phyloP scores from a whole-genome alignment of 148 eudicot species.

The Bassia scoparia region DNA sequence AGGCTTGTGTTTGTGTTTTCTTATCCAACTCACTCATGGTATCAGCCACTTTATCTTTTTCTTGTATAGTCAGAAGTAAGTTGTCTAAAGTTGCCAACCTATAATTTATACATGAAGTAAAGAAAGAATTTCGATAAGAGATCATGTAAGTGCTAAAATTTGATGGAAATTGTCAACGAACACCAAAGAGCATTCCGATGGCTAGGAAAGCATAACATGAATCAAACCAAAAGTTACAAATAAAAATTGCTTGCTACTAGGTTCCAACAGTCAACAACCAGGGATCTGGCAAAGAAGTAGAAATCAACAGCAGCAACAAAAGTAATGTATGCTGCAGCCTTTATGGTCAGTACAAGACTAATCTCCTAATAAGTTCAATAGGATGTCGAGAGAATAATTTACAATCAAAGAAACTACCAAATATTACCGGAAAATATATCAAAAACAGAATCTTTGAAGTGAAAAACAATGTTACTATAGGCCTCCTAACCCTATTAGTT shows the following conservation, averaged over 20 bases:
- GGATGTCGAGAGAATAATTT: too few species aligned
- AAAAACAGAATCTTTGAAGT: too few species aligned
- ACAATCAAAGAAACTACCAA: too few species aligned
- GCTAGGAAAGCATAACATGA: neutral
- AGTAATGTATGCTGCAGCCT: neutral
- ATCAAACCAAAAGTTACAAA: neutral
- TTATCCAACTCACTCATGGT: conserved; percentile 77
- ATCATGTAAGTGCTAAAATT: neutral
- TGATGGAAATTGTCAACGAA: neutral
- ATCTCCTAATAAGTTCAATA: too few species aligned
- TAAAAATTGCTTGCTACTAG: neutral
- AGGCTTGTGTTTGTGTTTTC: conserved; percentile 74
- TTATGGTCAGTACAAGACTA: too few species aligned
- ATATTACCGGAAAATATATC: too few species aligned
- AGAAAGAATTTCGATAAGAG: neutral
- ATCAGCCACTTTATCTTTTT: conserved; percentile 97
- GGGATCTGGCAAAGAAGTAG: neutral
- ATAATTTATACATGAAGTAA: conserved; percentile 7
- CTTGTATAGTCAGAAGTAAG: conserved; percentile 77
- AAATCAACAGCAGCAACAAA: neutral
- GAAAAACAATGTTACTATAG: too few species aligned
- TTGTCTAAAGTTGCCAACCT: conserved; percentile 86
- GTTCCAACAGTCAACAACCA: too few species aligned
- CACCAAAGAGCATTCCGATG: neutral
- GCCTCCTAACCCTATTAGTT: too few species aligned